Percentiles rank a stretch among this genome's conserved stretches.
These are phyloP conservation scores for Crucibulum cyathiforme DNA, from an alignment of 1,284 basidiomycete genomes.

Conservation along the genomic window DNA sequence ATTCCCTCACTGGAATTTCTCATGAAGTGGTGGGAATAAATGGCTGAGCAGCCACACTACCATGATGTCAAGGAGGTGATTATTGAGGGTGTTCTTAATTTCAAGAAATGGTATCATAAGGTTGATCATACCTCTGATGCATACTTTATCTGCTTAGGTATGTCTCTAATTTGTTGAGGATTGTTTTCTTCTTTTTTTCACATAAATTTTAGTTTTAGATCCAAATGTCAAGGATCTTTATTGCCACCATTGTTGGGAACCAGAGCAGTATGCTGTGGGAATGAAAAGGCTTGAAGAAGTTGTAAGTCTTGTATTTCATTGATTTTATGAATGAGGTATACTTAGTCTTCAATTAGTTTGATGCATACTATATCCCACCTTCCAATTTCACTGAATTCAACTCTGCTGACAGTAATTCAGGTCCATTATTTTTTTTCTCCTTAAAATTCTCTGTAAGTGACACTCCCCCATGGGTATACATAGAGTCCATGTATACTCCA, in stretches of 20 bases:
- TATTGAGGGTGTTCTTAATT: slow-evolving; percentile 24
- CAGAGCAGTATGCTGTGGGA: slow-evolving; percentile 4
- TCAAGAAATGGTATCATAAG: slow-evolving; percentile 29
- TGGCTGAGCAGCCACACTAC: slow-evolving; percentile 6
- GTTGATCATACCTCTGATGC: too few species aligned
- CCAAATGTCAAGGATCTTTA: slow-evolving; percentile 24
- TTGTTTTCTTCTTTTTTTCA: slow-evolving; percentile 3
- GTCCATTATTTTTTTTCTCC: not conserved
- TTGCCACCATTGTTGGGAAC: slow-evolving; percentile 16
- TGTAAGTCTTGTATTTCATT: not conserved
- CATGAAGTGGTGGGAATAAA: slow-evolving; percentile 22
- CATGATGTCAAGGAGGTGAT: too few species aligned
- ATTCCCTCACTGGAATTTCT: slow-evolving; percentile 34
- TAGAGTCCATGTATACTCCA: too few species aligned
- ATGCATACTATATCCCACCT: slow-evolving; percentile 12
- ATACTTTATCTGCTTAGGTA: slow-evolving; percentile 5
- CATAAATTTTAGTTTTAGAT: slow-evolving; percentile 21
- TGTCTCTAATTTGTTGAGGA: slow-evolving; percentile 5
- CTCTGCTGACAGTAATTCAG: not conserved
- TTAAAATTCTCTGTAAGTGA: not conserved
- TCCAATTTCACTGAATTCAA: not conserved
- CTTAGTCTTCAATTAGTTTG: slow-evolving; percentile 17
- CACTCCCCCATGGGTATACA: too few species aligned
- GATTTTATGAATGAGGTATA: not conserved
- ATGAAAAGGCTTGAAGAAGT: slow-evolving; percentile 3